Conservation (phyloP, 2,329 filamentous ascomycete genomes). For the Aspergillus pseudotamarii region DNA sequence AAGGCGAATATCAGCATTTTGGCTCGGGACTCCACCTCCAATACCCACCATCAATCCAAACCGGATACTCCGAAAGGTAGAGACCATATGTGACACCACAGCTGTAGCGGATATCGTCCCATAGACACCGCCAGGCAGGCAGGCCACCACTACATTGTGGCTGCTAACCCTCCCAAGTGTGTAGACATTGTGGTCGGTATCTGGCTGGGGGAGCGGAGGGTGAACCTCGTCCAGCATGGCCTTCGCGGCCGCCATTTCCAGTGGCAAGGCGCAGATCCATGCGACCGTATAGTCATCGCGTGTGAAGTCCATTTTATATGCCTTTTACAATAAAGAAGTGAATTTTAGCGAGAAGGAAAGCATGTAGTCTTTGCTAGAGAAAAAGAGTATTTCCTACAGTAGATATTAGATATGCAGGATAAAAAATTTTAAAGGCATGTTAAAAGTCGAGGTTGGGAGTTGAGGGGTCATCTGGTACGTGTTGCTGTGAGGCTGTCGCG, state of each 20-base stretch:
- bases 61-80: slow-evolving; percentile 27
- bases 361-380: neutral
- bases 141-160: slow-evolving; percentile 30
- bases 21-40: slow-evolving; percentile 27
- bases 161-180: slow-evolving; percentile 22
- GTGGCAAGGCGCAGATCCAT: slow-evolving; percentile 10
- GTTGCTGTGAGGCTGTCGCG: neutral
- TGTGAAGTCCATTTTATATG: neutral
- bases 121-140: slow-evolving; percentile 22
- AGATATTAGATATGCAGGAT: neutral
- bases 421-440: neutral
- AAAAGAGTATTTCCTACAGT: neutral
- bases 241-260: slow-evolving; percentile 31
- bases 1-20: neutral
- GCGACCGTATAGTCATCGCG: slow-evolving; percentile 27
- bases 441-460: neutral
- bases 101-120: slow-evolving; percentile 26
- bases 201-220: slow-evolving; percentile 3
- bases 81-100: slow-evolving; percentile 26
- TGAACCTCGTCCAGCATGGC: slow-evolving; percentile 34
- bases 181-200: slow-evolving; percentile 13
- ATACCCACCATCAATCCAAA: slow-evolving; percentile 33
- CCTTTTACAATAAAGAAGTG: neutral
- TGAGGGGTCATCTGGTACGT: neutral
- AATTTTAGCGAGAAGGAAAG: neutral